phyloP scores from a whole-genome alignment of 2,329 filamentous ascomycete genomes.

The Penicillium concentricum region DNA sequence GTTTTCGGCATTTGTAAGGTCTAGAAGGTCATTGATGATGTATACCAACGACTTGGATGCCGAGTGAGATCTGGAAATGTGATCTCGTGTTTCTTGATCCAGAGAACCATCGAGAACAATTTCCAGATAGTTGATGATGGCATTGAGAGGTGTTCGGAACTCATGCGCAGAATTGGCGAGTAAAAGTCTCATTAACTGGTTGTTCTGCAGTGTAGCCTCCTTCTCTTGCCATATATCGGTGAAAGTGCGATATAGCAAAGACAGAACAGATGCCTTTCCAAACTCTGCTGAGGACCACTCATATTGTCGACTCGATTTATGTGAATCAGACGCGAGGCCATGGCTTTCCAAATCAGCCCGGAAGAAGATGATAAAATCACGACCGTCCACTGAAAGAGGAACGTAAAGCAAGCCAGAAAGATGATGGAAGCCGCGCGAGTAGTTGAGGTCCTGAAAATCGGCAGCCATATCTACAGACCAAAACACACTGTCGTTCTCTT shows the following conservation, averaged over 20 bases:
- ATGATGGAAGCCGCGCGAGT: slow-evolving; percentile 72
- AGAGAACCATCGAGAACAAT: slow-evolving; percentile 78
- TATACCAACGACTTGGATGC: slow-evolving; percentile 89
- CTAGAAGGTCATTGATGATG: slow-evolving; percentile 86
- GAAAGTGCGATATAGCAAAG: slow-evolving; percentile 81
- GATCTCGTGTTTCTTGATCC: slow-evolving; percentile 78
- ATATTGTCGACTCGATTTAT: slow-evolving; percentile 55
- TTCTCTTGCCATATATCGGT: slow-evolving; percentile 92
- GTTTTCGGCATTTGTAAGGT: slow-evolving; percentile 82
- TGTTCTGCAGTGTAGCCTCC: slow-evolving; percentile 76
- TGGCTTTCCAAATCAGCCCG: slow-evolving; percentile 57
- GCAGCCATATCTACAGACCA: slow-evolving; percentile 70
- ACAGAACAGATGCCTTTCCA: slow-evolving; percentile 81
- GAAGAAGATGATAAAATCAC: slow-evolving; percentile 87
- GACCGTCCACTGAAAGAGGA: slow-evolving; percentile 69
- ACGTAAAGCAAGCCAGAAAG: slow-evolving; percentile 78
- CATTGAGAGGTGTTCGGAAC: slow-evolving; percentile 83
- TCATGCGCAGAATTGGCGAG: slow-evolving; percentile 87
- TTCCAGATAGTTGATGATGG: slow-evolving; percentile 92
- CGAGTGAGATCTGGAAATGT: slow-evolving; percentile 77
- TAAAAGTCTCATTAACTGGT: slow-evolving; percentile 72
- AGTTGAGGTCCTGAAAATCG: slow-evolving; percentile 79
- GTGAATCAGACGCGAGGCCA: background rate
- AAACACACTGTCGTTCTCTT: slow-evolving; percentile 68
- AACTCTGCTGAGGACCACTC: slow-evolving; percentile 87